phyloP scores from a whole-genome alignment of 129 eudicot species.

The Chrysanthemum seticuspe region DNA sequence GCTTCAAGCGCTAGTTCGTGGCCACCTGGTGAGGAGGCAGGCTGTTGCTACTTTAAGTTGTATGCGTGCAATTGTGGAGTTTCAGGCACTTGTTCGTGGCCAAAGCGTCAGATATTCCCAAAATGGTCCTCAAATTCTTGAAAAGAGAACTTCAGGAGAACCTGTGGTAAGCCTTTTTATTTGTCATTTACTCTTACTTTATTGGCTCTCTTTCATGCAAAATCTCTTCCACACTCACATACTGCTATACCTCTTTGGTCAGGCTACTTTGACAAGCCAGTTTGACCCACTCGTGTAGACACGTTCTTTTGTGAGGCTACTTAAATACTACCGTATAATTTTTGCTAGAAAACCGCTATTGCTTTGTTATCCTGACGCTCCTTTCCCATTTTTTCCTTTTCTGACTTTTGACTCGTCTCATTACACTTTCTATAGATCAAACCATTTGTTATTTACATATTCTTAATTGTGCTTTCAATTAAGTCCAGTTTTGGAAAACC shows the following conservation, averaged over 20 bases:
- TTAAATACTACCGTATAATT: too few relatives aligned
- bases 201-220: constrained; percentile 3
- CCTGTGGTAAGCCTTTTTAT: constrained; percentile 35
- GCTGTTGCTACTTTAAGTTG: constrained; percentile 80
- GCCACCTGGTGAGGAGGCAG: constrained; percentile 86
- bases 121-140: constrained; percentile 35
- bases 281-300: neutral
- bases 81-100: constrained; percentile 88
- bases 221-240: neutral
- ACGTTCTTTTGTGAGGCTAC: too few relatives aligned
- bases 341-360: too few relatives aligned
- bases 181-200: neutral
- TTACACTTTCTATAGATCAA: neutral
- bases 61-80: constrained; percentile 73
- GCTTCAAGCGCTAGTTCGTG: constrained; percentile 87
- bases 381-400: too few relatives aligned
- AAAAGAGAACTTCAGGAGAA: constrained; percentile 24
- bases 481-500: neutral
- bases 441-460: neutral
- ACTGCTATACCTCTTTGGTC: neutral
- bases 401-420: neutral
- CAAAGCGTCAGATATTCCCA: constrained; percentile 51
- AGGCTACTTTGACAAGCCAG: neutral
- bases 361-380: too few relatives aligned
- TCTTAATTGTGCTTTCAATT: neutral